Evolutionary conservation across 768 basidiomycete species (phyloP).

Genomic region (Phylloporus rhodoxanthus): DNA sequence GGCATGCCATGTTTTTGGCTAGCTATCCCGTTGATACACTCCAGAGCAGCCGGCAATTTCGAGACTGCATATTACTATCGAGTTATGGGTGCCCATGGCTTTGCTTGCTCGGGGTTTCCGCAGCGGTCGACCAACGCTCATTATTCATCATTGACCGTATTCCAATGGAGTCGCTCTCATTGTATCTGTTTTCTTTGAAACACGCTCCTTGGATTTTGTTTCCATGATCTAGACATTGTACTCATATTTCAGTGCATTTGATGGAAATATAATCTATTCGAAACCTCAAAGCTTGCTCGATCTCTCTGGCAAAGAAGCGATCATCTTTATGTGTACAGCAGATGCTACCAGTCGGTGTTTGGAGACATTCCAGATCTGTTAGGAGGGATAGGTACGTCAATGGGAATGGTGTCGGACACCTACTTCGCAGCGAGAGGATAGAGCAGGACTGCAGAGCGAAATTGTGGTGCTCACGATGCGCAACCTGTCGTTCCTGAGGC

Average conservation of each 20-base stretch:
- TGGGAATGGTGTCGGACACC: neutral
- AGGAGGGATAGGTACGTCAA: neutral
- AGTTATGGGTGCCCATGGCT: no score
- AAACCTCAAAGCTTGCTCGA: conserved; percentile 18
- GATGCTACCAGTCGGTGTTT: conserved; percentile 49
- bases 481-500: conserved; percentile 41
- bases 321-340: conserved; percentile 44
- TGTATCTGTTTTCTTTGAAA: conserved; percentile 1
- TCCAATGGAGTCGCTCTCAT: conserved; percentile 1
- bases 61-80: no score
- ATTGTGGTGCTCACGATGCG: conserved; percentile 50
- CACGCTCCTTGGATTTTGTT: conserved; percentile 1
- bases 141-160: conserved; percentile 7
- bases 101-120: neutral
- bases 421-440: conserved; percentile 49
- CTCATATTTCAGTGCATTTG: conserved; percentile 1
- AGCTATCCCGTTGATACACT: no score
- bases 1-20: no score
- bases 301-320: neutral
- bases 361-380: conserved; percentile 53
- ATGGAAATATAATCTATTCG: conserved; percentile 9
- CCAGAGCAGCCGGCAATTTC: no score
- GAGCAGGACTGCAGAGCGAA: conserved; percentile 41
- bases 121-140: no score
- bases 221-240: conserved; percentile 7